Percentiles rank a stretch among this genome's conserved stretches.
phyloP scores from a whole-genome alignment of 495 filamentous ascomycete genomes.

The Penicillium mononematosum region DNA sequence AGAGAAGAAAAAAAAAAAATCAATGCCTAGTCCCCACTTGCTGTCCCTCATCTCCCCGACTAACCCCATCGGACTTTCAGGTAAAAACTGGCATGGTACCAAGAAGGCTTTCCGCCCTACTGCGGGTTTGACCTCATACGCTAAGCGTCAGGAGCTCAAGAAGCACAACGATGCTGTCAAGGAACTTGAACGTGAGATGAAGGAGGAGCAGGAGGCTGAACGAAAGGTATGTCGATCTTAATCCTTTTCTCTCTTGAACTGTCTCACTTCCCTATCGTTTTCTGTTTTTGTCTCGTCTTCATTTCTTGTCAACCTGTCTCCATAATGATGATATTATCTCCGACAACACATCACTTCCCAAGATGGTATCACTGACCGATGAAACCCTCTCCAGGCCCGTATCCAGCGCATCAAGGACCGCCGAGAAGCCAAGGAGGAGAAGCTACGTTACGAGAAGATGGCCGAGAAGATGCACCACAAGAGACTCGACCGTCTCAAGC shows the following conservation, averaged over 20 bases:
- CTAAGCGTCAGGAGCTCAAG: slow-evolving; percentile 65
- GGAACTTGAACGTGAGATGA: slow-evolving; percentile 90
- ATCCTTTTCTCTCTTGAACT: neutral
- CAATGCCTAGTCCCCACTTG: slow-evolving; percentile 11
- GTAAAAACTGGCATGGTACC: slow-evolving; percentile 87
- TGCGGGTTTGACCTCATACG: slow-evolving; percentile 72
- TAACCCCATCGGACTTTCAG: slow-evolving; percentile 48
- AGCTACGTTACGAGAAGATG: slow-evolving; percentile 89
- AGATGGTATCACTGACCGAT: slow-evolving; percentile 12
- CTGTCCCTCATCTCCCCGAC: slow-evolving; percentile 16
- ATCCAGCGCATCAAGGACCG: slow-evolving; percentile 79
- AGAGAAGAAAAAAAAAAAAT: slow-evolving; percentile 2
- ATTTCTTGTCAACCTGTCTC: slow-evolving; percentile 4
- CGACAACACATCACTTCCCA: slow-evolving; percentile 4
- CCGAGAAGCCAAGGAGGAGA: slow-evolving; percentile 84
- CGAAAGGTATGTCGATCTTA: slow-evolving; percentile 61
- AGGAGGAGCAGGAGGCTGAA: slow-evolving; percentile 88
- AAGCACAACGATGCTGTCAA: slow-evolving; percentile 70
- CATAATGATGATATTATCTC: slow-evolving; percentile 6
- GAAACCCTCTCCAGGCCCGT: slow-evolving; percentile 52
- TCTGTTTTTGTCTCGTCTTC: neutral
- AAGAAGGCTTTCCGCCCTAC: slow-evolving; percentile 86
- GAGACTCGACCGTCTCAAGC: slow-evolving; percentile 86
- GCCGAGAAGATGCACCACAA: slow-evolving; percentile 97
- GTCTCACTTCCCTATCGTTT: neutral